These are phyloP conservation scores for Boletus vinaceobasis DNA, from an alignment of 768 basidiomycete species.

Conservation along the genomic window DNA sequence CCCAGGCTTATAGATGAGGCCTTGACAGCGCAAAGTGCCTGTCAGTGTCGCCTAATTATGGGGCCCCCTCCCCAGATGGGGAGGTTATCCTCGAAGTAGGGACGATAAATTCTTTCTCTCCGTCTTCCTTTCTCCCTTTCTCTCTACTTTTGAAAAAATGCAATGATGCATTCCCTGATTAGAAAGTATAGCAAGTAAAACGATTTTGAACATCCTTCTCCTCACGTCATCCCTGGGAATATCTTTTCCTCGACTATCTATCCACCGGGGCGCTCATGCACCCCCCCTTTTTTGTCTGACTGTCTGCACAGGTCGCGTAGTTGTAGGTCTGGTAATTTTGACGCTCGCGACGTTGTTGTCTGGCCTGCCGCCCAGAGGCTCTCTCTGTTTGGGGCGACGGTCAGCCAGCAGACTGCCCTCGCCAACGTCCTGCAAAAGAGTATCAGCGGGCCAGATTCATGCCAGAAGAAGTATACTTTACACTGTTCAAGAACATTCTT, in stretches of 20 bases:
- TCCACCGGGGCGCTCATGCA: background rate
- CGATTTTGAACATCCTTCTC: background rate
- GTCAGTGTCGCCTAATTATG: background rate
- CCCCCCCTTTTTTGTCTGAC: background rate
- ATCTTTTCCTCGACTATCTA: background rate
- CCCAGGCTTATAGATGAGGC: background rate
- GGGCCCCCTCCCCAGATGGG: background rate
- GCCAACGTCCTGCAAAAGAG: background rate
- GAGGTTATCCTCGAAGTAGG: background rate
- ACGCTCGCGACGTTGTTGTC: background rate
- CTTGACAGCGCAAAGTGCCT: background rate
- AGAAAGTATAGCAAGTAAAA: background rate
- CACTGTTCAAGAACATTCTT: slow-evolving; percentile 4
- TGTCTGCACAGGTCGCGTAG: slow-evolving; percentile 2
- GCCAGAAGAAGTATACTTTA: background rate
- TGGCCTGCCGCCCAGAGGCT: slow-evolving; percentile 9
- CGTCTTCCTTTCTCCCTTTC: no score
- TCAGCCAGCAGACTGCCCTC: background rate
- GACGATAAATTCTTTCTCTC: no score
- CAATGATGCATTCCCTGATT: background rate
- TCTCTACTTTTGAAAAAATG: no score
- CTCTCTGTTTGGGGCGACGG: background rate
- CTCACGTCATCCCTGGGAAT: background rate
- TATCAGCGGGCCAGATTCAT: background rate
- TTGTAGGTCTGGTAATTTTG: background rate